Base-by-base conservation (phyloP, 1,284 basidiomycete species). In the Pterula multifida region DNA sequence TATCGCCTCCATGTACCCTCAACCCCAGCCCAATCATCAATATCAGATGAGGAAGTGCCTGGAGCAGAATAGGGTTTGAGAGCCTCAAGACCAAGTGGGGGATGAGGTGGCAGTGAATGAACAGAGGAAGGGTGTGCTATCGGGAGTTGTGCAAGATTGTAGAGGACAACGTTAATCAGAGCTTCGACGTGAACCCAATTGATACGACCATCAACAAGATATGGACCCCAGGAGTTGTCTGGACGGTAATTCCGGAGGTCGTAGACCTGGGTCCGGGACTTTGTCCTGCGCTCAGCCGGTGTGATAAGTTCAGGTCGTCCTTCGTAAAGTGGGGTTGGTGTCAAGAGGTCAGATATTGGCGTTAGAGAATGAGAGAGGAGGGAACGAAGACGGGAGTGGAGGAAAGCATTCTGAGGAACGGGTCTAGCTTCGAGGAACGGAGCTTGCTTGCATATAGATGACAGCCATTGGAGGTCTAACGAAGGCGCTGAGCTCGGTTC, bases 1-100 rank as follows among this genome's bases (percentile, higher is more conserved):
- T 79, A 77, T 61, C 82, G 67, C 55, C 74, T 68, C 82, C 82
- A 86, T 15, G 69, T 73, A 59, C 81, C 82, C 60, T 79, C 76
- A 2, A 84, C 72, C 11, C 81, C 81, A 24, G 81, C 81, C 83
- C 83, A 85, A 60, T 85, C 81, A 26, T 60, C 55, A 19, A 63
- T 56, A 44, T 60, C 59, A 11, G 53, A 55, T 11, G 39, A 4
- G 17, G n/a, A 42, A 26, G 62, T 51, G 12, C 65, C 68, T n/a
- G 73, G 72, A 3, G 75, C 73, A 22, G 77, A 78, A 58, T 75
- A 73, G 21, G 72, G 66, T 11, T 76, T 64, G 15, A 71, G 68
- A 13, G 73, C 69, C 44, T 76, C 67, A 23, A 81, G 59, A 2
- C 75, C 71, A 22, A 67, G 58, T 13, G 70, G 73, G 0, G 81